A percentile compares a stretch with the other conserved stretches of the same genome.
Conservation (phyloP, 1,284 basidiomycete genomes). For the Pascua sp. region DNA sequence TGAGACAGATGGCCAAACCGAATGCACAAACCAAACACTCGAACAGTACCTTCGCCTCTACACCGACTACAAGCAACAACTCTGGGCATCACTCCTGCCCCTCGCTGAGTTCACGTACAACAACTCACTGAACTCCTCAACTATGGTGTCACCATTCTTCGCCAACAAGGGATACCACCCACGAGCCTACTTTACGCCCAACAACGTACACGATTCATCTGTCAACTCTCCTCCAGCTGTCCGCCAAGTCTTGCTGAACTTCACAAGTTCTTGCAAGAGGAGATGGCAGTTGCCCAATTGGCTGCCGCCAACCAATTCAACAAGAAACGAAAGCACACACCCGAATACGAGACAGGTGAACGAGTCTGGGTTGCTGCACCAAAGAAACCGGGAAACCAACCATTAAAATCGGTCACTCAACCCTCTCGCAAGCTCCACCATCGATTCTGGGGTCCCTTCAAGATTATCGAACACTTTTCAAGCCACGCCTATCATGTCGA, state of each 20-base stretch:
- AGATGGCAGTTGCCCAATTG: not conserved
- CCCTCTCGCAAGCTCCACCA: conserved; percentile 51
- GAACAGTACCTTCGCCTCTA: too few relatives aligned
- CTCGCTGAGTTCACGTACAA: too few relatives aligned
- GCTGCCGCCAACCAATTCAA: conserved; percentile 15
- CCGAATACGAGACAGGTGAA: conserved; percentile 43
- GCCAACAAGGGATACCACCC: conserved; percentile 9
- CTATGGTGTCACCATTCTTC: too few relatives aligned
- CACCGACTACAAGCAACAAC: too few relatives aligned
- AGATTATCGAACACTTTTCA: conserved; percentile 21
- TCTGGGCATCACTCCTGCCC: too few relatives aligned
- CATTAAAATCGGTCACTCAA: conserved; percentile 44
- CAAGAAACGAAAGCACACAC: conserved; percentile 24
- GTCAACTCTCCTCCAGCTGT: not conserved
- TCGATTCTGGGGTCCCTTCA: conserved; percentile 49
- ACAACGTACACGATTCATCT: not conserved
- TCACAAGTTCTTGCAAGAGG: not conserved
- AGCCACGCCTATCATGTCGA: conserved; percentile 30
- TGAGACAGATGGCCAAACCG: too few relatives aligned
- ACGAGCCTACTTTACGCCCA: not conserved
- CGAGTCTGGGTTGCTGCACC: conserved; percentile 44
- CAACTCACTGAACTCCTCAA: too few relatives aligned
- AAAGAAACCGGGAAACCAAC: conserved; percentile 39
- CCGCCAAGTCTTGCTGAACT: not conserved
- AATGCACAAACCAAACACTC: too few relatives aligned